phyloP scores from a whole-genome alignment of 345 rosid genomes.

The Eucalyptus regnans region DNA sequence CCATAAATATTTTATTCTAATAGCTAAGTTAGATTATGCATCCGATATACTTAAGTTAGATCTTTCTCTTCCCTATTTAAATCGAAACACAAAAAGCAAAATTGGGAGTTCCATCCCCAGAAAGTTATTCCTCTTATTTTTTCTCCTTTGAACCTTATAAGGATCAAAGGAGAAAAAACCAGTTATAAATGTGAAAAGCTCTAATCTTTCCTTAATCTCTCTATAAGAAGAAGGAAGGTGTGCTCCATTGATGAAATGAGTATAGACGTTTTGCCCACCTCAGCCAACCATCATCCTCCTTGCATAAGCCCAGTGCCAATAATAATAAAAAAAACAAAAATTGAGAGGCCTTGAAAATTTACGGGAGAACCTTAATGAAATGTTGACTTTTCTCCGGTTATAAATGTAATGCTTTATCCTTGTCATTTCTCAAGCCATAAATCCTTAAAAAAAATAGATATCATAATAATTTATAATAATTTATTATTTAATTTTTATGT shows the following conservation, averaged over 20 bases:
- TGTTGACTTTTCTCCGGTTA: not conserved
- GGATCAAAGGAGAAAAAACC: too few relatives aligned
- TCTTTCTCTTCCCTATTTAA: too few relatives aligned
- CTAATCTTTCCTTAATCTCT: not conserved
- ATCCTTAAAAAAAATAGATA: fast-evolving
- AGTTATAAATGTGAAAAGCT: too few relatives aligned
- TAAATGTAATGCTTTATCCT: not conserved
- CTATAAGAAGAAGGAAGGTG: not conserved
- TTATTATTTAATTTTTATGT: too few relatives aligned
- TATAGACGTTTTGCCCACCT: not conserved
- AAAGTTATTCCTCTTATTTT: too few relatives aligned
- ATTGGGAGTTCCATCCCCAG: too few relatives aligned
- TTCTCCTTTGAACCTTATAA: too few relatives aligned
- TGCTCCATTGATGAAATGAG: not conserved
- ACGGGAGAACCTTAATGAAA: not conserved
- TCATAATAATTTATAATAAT: too few relatives aligned
- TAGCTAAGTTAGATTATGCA: too few relatives aligned
- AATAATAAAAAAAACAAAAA: not conserved
- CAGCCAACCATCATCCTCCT: not conserved
- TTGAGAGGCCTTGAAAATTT: not conserved
- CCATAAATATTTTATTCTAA: not conserved
- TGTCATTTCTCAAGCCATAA: not conserved
- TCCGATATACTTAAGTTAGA: too few relatives aligned
- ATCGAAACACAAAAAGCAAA: too few relatives aligned
- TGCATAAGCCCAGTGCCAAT: not conserved